phyloP scores from a whole-genome alignment of 257 asterid genomes.

The Apocynum venetum region DNA sequence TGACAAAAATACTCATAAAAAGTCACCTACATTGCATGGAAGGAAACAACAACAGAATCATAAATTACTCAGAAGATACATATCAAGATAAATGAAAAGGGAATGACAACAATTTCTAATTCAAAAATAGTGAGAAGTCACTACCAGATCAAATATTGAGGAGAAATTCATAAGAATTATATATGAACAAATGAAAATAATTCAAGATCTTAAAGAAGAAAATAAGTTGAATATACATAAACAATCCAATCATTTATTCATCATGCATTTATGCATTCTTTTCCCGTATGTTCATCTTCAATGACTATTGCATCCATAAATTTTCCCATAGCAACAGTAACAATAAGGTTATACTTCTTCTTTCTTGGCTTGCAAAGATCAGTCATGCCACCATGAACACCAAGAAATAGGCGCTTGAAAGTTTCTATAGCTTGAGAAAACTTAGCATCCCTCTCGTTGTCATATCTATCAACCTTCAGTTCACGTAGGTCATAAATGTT shows the following conservation, averaged over 20 bases:
- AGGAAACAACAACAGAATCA: conserved; percentile 10
- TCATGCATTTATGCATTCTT: conserved; percentile 91
- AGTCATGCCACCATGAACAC: conserved; percentile 98
- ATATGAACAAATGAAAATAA: neutral
- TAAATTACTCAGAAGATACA: neutral
- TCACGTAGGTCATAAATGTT: conserved; percentile 83
- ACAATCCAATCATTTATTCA: conserved; percentile 14
- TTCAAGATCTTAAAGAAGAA: neutral
- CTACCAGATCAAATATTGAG: neutral
- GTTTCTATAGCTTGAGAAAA: conserved; percentile 85
- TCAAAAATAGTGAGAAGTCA: neutral
- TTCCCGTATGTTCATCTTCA: conserved; percentile 91
- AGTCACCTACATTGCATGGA: too few species aligned
- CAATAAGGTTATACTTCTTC: conserved; percentile 78
- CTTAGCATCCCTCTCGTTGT: conserved; percentile 88
- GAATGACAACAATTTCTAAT: neutral
- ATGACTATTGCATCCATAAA: conserved; percentile 99
- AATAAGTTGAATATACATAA: neutral
- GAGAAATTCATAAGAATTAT: neutral
- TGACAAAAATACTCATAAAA: too few species aligned
- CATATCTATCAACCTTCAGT: conserved; percentile 91
- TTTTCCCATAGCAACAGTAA: conserved; percentile 99
- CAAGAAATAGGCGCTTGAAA: conserved; percentile 89
- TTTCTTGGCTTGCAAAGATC: conserved; percentile 96
- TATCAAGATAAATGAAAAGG: neutral